phyloP scores from a whole-genome alignment of 148 eudicot species.

The Cornus suecica region DNA sequence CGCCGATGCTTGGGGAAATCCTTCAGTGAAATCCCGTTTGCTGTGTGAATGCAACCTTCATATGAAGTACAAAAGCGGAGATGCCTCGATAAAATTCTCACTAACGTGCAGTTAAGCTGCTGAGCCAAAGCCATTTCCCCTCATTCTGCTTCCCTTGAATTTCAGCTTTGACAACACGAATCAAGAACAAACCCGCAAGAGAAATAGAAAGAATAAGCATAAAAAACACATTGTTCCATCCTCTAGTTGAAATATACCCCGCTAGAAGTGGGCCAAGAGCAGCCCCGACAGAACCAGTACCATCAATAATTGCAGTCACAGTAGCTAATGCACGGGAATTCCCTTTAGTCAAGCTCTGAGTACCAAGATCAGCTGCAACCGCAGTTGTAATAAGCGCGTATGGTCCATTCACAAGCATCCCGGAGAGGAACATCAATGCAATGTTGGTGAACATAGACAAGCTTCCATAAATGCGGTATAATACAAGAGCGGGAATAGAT shows the following conservation, averaged over 20 bases:
- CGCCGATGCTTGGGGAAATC: background rate
- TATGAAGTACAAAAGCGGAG: background rate
- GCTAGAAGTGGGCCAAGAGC: slow-evolving; percentile 97
- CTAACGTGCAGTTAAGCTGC: slow-evolving; percentile 18
- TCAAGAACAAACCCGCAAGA: slow-evolving; percentile 60
- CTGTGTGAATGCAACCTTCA: background rate
- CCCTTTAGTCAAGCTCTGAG: slow-evolving; percentile 58
- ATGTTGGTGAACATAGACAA: slow-evolving; percentile 59
- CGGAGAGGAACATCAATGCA: slow-evolving; percentile 65
- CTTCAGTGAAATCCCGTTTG: background rate
- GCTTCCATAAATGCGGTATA: slow-evolving; percentile 75
- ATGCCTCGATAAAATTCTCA: background rate
- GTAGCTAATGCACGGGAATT: slow-evolving; percentile 89
- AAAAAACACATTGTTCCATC: slow-evolving; percentile 85
- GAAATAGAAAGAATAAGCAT: slow-evolving; percentile 72
- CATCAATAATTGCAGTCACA: slow-evolving; percentile 91
- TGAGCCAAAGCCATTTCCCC: slow-evolving; percentile 45
- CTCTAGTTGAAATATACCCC: slow-evolving; percentile 82
- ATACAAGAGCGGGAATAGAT: slow-evolving; percentile 71
- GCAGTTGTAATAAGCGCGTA: slow-evolving; percentile 90
- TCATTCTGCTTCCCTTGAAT: slow-evolving; percentile 46
- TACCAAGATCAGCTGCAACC: slow-evolving; percentile 91
- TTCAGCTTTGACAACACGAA: slow-evolving; percentile 62
- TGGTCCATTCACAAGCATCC: slow-evolving; percentile 87
- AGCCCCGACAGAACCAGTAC: slow-evolving; percentile 91